Evolutionary conservation across 768 basidiomycete genomes (phyloP), one percentile per base, ranked within the genome.

Genomic region (Boletales sp.): DNA sequence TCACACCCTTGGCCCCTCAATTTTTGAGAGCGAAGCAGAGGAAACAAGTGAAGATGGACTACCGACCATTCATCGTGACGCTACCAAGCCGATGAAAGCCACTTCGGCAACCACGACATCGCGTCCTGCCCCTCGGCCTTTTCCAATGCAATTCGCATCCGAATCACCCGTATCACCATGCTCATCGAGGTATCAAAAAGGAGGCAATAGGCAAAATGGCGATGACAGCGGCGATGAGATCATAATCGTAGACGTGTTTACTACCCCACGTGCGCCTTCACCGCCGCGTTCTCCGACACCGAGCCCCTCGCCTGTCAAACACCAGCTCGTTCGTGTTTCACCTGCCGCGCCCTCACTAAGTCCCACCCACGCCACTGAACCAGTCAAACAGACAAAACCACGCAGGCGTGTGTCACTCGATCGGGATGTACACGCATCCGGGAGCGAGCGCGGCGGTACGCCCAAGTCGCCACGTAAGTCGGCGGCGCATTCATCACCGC

Each of bases 401-500:
- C 43, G 24, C 18, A 39, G 17, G 13, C 38, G 29, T 5, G 34
- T 4, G 15, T 60, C 51, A 13, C 44, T 47, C 4, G 57, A 51
- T 17, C 8, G 2, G 4, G 54, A 58, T 24, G 24, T 43, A 8
- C 38, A 21, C 9, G 12, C 13, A 15, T 55, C 53, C 17, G 45
- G 45, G 27, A 48, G 34, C 11, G 55, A 56, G 36, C 41, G 15
- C 18, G 17, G 51, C 6, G 29, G 37, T 0, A 18, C 53, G 34
- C 61, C 29, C 39, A 64, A 64, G 29, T 64, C 63, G 1, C 63
- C 63, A 13, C 63, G 63, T 24, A 64, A 63, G 24, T 64, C 63
- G 8, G 52, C 35, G 15, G 47, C 29, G 3, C 63, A 64, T 32
- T 57, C 63, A 17, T 64, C 63, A 27, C 63, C 63, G 24, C 55